Base-by-base conservation (phyloP, 192 early-diverging fungal species). In the Coemansia sp. region DNA sequence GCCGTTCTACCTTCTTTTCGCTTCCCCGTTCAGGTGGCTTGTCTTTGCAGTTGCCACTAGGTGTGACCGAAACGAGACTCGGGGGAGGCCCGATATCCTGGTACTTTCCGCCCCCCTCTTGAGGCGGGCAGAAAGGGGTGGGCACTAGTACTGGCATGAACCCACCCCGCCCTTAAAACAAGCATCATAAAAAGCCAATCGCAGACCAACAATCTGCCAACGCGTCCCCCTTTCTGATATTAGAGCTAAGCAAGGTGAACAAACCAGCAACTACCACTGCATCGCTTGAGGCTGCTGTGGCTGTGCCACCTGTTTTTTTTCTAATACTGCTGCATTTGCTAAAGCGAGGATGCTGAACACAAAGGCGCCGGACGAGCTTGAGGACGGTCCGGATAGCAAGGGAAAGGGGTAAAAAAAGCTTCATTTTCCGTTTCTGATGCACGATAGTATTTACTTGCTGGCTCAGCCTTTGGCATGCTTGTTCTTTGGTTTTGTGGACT, bases 341-440 rank as follows among this genome's bases (percentile, higher is more conserved):
- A n/a, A n/a, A 45, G 20, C 18, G 43, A 45, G 18, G 18, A 51
- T 20, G 60, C 50, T 24, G 33, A 57, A 60, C 64, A 66, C 57
- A 14, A 66, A 55, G 45, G 20, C 18, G 45, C 37, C 21, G 59
- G 34, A 60, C 34, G 61, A 8, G 48, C 42, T 23, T 14, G 33
- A 67, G 46, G 57, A 62, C 36, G 63, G 64, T 63, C 60, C 36
- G 51, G 40, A 20, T 57, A 48, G 42, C 48, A 26, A 36, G 65
- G 45, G 35, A 38, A 45, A 42, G 42, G 33, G 59, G 51, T 45
- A 40, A 14, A 58, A 45, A 62, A 63, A 63, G 45, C 56, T 62
- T 51, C 58, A 45, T 39, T 67, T 73, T 67, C 65, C 60, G 71
- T 50, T 37, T 63, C 63, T 60, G 71, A 45, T 67, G 71, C 71